Evolutionary conservation across 768 basidiomycete genomes (phyloP).

Genomic region (Imleria badia): DNA sequence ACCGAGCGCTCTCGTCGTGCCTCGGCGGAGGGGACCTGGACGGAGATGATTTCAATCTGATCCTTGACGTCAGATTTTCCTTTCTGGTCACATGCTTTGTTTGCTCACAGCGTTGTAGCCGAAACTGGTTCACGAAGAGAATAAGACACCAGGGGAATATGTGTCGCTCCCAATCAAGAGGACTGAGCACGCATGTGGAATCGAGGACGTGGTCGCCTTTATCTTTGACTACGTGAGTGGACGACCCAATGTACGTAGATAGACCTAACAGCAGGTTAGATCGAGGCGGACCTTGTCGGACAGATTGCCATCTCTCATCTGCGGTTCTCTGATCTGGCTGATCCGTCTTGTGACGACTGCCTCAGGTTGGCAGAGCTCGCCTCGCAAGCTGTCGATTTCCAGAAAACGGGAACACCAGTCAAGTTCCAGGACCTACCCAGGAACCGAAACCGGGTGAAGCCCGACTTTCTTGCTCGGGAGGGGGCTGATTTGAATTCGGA

Average conservation of each 20-base stretch:
- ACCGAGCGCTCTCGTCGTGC: slow-evolving; percentile 44
- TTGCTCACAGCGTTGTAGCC: slow-evolving; percentile 21
- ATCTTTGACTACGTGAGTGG: slow-evolving; percentile 46
- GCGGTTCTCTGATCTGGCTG: slow-evolving; percentile 41
- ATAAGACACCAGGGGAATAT: slow-evolving; percentile 40
- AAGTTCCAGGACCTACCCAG: slow-evolving; percentile 35
- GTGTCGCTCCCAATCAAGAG: slow-evolving; percentile 33
- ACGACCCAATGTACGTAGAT: neutral
- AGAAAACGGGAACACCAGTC: slow-evolving; percentile 45
- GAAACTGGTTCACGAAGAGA: slow-evolving; percentile 28
- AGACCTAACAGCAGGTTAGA: slow-evolving; percentile 16
- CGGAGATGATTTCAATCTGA: slow-evolving; percentile 52
- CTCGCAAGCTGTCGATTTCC: slow-evolving; percentile 49
- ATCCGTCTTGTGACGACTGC: slow-evolving; percentile 37
- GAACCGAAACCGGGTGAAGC: slow-evolving; percentile 25
- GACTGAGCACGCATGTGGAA: slow-evolving; percentile 33
- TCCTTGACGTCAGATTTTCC: slow-evolving; percentile 37
- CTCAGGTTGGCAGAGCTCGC: slow-evolving; percentile 43
- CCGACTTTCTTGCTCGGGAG: slow-evolving; percentile 48
- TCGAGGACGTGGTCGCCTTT: slow-evolving; percentile 47
- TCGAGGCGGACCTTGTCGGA: slow-evolving; percentile 41
- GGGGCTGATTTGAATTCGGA: slow-evolving; percentile 26
- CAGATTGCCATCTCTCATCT: slow-evolving; percentile 44
- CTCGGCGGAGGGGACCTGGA: slow-evolving; percentile 57
- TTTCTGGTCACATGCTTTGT: slow-evolving; percentile 7